Conservation (phyloP, 108 stramenopile species). For the Pseudonitzschia multistriata region DNA sequence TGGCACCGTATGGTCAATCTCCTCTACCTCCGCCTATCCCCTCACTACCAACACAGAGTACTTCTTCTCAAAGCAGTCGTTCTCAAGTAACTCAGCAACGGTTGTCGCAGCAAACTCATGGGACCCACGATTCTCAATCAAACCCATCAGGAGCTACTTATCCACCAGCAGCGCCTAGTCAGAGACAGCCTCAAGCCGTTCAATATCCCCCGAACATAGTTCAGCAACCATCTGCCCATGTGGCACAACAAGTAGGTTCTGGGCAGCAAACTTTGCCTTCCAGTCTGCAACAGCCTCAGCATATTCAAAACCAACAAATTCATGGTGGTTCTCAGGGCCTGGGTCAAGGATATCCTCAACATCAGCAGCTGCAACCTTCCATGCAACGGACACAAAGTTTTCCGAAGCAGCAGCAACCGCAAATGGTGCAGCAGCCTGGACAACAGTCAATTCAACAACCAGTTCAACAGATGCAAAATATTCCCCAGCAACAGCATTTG, state of each 20-base stretch:
- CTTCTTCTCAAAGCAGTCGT: background rate
- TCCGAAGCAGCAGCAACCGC: conserved; percentile 14
- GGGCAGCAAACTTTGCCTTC: background rate
- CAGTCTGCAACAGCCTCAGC: conserved; percentile 30
- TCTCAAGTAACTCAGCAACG: background rate
- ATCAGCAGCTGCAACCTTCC: conserved; percentile 23
- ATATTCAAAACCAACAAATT: conserved; percentile 18
- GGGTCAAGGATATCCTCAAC: conserved; percentile 17
- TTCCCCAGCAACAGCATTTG: conserved; percentile 21
- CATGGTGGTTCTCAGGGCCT: conserved; percentile 23
- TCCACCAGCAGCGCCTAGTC: background rate
- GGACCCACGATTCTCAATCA: background rate
- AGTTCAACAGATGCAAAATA: conserved; percentile 6
- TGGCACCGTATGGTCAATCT: conserved; percentile 11
- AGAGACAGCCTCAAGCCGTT: background rate
- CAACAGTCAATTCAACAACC: conserved; percentile 12
- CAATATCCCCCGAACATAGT: background rate
- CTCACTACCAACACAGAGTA: background rate
- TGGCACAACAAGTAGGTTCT: background rate
- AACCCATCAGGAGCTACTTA: background rate
- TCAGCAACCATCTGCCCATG: background rate
- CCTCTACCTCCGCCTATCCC: background rate
- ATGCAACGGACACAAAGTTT: conserved; percentile 28
- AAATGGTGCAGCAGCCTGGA: conserved; percentile 6
- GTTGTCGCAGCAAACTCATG: conserved; percentile 1